A percentile compares a stretch with the other conserved stretches of the same genome.
phyloP scores from a whole-genome alignment of 2,329 filamentous ascomycete genomes.

The Aspergillus carbonarius region DNA sequence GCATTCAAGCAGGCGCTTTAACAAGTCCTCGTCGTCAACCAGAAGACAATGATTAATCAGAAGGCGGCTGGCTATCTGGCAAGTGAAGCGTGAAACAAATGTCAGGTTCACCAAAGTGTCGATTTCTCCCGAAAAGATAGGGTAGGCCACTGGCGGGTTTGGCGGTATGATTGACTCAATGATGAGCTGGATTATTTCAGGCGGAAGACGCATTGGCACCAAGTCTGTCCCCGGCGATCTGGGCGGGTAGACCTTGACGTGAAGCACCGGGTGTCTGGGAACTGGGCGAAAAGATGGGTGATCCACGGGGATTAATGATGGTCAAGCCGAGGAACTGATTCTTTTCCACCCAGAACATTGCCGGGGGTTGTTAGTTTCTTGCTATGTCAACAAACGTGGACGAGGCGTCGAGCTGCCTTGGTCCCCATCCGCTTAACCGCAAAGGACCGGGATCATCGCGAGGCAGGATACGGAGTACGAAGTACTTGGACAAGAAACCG shows the following conservation, averaged over 20 bases:
- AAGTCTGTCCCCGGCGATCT: background rate
- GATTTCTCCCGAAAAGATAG: background rate
- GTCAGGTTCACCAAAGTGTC: constrained; percentile 14
- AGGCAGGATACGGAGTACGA: too few relatives aligned
- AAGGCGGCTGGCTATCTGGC: constrained; percentile 10
- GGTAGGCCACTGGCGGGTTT: constrained; percentile 5
- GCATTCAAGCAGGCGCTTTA: background rate
- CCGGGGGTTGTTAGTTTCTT: background rate
- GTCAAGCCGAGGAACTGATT: background rate
- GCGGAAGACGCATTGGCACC: constrained; percentile 2
- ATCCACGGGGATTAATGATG: background rate
- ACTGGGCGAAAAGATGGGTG: background rate
- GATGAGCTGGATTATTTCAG: constrained; percentile 15
- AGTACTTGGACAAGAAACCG: background rate
- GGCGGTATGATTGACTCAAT: constrained; percentile 14
- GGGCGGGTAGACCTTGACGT: background rate
- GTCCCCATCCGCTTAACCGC: background rate
- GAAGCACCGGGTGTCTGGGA: background rate
- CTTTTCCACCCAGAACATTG: background rate
- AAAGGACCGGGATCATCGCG: background rate
- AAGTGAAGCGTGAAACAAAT: constrained; percentile 13
- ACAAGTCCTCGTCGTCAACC: background rate
- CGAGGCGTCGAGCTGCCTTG: background rate
- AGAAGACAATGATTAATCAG: constrained; percentile 15
- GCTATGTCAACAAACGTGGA: background rate